Conservation (phyloP, 2,329 filamentous ascomycete species). For the Fusarium bactridioides region DNA sequence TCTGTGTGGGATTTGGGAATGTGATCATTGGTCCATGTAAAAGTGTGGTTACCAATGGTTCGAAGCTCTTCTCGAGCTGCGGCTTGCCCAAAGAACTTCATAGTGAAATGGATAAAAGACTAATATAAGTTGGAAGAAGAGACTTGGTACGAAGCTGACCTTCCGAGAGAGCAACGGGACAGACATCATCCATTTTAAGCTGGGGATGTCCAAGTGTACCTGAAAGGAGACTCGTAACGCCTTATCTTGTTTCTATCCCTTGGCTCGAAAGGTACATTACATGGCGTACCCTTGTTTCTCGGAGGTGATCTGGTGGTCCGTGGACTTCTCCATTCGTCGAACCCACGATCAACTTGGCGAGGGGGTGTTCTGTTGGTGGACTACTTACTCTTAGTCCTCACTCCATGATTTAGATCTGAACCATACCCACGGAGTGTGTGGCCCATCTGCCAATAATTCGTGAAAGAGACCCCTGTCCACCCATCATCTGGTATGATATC, state of each 20-base stretch:
- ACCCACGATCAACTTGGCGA: background rate
- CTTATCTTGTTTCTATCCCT: background rate
- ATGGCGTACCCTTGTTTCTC: background rate
- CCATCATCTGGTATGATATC: background rate
- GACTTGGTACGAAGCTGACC: rapidly evolving
- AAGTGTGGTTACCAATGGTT: constrained; percentile 6
- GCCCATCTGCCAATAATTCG: background rate
- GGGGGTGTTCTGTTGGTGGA: background rate
- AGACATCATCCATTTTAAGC: background rate
- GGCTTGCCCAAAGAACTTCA: background rate
- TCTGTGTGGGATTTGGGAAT: constrained; percentile 16
- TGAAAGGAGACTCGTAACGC: background rate
- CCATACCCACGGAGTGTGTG: background rate
- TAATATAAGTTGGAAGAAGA: too few species aligned
- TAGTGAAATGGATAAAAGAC: background rate
- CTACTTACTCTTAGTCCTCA: background rate
- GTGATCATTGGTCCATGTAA: constrained; percentile 14
- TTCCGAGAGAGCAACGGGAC: background rate
- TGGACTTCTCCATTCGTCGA: background rate
- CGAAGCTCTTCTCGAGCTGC: background rate
- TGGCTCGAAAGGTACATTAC: background rate
- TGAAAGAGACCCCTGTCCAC: background rate
- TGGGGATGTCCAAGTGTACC: background rate
- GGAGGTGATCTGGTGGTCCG: background rate
- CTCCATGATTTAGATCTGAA: background rate